Conservation (phyloP, 495 filamentous ascomycete genomes). For the Penicillium coprophilum region DNA sequence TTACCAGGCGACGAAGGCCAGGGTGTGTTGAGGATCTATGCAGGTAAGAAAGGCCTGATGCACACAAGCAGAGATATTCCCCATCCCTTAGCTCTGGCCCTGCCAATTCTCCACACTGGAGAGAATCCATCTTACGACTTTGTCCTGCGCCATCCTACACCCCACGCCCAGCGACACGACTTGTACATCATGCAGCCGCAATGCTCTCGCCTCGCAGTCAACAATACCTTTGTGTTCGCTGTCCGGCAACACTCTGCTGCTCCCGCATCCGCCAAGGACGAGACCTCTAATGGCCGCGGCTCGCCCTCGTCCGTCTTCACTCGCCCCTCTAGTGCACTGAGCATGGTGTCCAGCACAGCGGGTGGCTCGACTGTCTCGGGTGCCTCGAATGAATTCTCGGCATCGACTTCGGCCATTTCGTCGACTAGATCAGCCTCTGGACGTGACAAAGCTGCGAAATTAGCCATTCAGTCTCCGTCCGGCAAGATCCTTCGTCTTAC, state of each 20-base stretch:
- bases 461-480: slow-evolving; percentile 92
- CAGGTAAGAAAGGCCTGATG: slow-evolving; percentile 91
- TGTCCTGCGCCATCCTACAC: slow-evolving; percentile 88
- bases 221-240: slow-evolving; percentile 97
- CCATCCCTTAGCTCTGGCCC: slow-evolving; percentile 83
- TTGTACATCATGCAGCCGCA: slow-evolving; percentile 96
- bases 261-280: slow-evolving; percentile 42
- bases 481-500: slow-evolving; percentile 92
- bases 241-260: slow-evolving; percentile 89
- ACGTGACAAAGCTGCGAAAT: slow-evolving; percentile 83
- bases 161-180: slow-evolving; percentile 93
- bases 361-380: slow-evolving; percentile 41
- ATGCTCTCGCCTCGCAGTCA: slow-evolving; percentile 78
- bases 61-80: slow-evolving; percentile 93
- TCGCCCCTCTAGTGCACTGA: slow-evolving; percentile 77
- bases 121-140: slow-evolving; percentile 94
- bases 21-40: slow-evolving; percentile 89
- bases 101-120: slow-evolving; percentile 87
- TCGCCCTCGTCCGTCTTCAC: slow-evolving; percentile 66
- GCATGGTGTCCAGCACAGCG: slow-evolving; percentile 61
- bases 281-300: slow-evolving; percentile 45
- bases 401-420: slow-evolving; percentile 51
- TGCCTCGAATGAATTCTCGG: slow-evolving; percentile 46
- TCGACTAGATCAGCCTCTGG: slow-evolving; percentile 52
- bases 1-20: slow-evolving; percentile 87